Evolutionary conservation across 2,329 filamentous ascomycete genomes (phyloP).

Genomic region (Neofusicoccum laricinum): DNA sequence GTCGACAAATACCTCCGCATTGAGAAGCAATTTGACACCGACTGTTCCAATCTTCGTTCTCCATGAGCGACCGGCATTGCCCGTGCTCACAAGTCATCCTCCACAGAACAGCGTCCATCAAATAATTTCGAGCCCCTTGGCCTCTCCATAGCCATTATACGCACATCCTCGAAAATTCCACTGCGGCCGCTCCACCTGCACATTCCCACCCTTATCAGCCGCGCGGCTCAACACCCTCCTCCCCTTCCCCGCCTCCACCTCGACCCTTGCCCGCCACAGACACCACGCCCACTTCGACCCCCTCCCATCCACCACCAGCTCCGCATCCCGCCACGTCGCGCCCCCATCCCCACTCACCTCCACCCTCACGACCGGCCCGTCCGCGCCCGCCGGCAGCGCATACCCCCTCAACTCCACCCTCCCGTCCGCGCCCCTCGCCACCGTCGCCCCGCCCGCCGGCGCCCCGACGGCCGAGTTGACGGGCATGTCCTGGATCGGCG

Average conservation of each 20-base stretch:
- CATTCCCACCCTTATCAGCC: conserved; percentile 53
- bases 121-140: conserved; percentile 46
- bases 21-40: no score
- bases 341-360: conserved; percentile 52
- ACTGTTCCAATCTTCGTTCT: no score
- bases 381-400: conserved; percentile 52
- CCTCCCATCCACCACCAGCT: conserved; percentile 25
- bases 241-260: conserved; percentile 39
- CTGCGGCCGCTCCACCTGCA: conserved; percentile 46
- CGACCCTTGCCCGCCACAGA: conserved; percentile 51
- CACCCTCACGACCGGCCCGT: conserved; percentile 53
- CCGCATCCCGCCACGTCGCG: conserved; percentile 49
- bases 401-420: conserved; percentile 53
- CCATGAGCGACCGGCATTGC: no score
- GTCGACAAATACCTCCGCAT: no score
- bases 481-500: conserved; percentile 54
- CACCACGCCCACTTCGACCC: conserved; percentile 56
- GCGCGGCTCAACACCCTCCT: conserved; percentile 53
- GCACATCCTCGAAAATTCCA: conserved; percentile 61
- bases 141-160: conserved; percentile 60
- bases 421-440: conserved; percentile 40
- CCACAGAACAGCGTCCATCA: conserved; percentile 11
- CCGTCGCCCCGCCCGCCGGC: conserved; percentile 45
- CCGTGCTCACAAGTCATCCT: not conserved
- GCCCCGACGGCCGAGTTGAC: conserved; percentile 55